These are phyloP conservation scores for Angomonas desouzai DNA, from an alignment of 208 protist species.

Conservation along the genomic window DNA sequence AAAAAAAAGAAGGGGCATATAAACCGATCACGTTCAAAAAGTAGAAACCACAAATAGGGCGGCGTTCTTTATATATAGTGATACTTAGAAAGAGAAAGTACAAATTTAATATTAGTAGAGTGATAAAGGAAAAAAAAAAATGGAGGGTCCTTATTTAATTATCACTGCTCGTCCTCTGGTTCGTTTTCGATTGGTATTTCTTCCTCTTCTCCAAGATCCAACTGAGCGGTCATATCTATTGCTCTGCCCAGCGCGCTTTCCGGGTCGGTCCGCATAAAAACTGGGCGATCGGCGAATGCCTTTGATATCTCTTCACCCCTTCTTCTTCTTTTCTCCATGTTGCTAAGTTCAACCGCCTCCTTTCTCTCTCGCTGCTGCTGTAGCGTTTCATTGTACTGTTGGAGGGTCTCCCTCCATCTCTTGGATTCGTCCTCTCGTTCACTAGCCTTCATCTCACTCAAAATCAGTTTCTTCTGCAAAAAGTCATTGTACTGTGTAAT, in stretches of 20 bases:
- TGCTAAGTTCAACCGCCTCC: slow-evolving; percentile 26
- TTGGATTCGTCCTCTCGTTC: slow-evolving; percentile 38
- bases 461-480: slow-evolving; percentile 38
- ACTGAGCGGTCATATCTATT: neutral
- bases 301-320: slow-evolving; percentile 36
- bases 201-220: neutral
- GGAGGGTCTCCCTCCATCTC: slow-evolving; percentile 45
- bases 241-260: neutral
- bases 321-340: slow-evolving; percentile 30
- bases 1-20: slow-evolving; percentile 1
- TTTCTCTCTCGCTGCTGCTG: slow-evolving; percentile 28
- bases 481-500: slow-evolving; percentile 43
- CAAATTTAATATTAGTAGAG: slow-evolving; percentile 3
- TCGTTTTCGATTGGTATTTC: neutral
- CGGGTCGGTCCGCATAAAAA: slow-evolving; percentile 5
- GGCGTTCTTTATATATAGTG: too few species aligned
- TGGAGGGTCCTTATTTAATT: slow-evolving; percentile 6
- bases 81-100: slow-evolving; percentile 5
- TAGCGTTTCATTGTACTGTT: slow-evolving; percentile 35
- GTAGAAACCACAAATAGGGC: too few species aligned
- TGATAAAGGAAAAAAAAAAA: slow-evolving; percentile 7
- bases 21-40: too few species aligned
- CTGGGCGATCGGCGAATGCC: slow-evolving; percentile 31
- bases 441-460: slow-evolving; percentile 32
- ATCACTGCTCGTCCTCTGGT: neutral